A percentile compares a stretch with the other conserved stretches of the same genome.
Conservation (phyloP, 2,329 filamentous ascomycete genomes). For the Paraphaeosphaeria sporulosa region DNA sequence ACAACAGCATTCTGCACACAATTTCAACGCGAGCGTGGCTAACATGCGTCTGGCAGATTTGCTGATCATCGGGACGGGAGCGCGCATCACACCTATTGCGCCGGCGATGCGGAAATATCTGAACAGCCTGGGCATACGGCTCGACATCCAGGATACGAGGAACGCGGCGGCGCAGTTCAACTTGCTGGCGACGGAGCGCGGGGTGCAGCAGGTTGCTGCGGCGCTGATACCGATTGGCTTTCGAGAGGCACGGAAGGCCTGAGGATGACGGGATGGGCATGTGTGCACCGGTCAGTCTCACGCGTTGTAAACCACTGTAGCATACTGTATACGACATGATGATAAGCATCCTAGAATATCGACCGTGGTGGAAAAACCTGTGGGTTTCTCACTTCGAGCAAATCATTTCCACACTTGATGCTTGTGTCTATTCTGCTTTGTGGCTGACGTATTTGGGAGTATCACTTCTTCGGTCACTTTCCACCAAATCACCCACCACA, state of each 20-base stretch:
- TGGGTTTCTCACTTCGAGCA: background rate
- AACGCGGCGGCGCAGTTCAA: constrained; percentile 97
- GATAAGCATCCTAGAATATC: background rate
- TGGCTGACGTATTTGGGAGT: background rate
- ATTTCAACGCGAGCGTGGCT: constrained; percentile 13
- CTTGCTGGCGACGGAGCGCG: constrained; percentile 90
- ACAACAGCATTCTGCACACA: background rate
- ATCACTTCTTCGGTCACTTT: background rate
- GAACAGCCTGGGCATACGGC: constrained; percentile 78
- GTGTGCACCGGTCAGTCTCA: background rate
- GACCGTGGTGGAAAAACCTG: background rate
- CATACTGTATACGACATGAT: constrained; percentile 20
- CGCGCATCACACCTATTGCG: constrained; percentile 76
- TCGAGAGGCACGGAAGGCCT: constrained; percentile 59
- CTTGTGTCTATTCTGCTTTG: background rate
- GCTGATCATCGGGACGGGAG: constrained; percentile 86
- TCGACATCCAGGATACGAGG: constrained; percentile 89
- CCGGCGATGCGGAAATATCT: constrained; percentile 76
- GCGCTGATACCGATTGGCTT: constrained; percentile 88
- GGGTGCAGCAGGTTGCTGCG: constrained; percentile 83
- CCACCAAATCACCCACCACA: background rate
- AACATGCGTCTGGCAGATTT: constrained; percentile 66
- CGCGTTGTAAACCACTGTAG: constrained; percentile 13
- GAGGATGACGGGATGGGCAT: background rate
- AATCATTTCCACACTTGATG: background rate